Percentiles rank a stretch among this genome's conserved stretches.
Evolutionary conservation across 495 filamentous ascomycete genomes (phyloP).

Genomic region (Aspergillus avenaceus): DNA sequence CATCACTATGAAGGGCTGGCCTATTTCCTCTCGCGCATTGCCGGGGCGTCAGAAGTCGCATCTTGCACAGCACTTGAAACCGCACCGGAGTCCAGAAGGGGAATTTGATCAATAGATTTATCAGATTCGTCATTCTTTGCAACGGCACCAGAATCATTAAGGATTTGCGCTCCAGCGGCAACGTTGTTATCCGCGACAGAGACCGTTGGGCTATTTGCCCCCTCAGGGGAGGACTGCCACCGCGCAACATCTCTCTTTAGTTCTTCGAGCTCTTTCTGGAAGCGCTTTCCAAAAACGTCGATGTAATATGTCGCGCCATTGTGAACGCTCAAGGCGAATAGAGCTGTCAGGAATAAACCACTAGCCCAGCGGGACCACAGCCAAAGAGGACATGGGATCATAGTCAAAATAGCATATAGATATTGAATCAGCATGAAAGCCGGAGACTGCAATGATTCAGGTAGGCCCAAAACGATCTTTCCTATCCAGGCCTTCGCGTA

Average conservation of each 20-base stretch:
- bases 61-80: constrained; percentile 25
- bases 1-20: not conserved
- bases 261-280: constrained; percentile 92
- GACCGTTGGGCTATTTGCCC: constrained; percentile 26
- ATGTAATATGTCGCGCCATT: constrained; percentile 98
- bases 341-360: constrained; percentile 64
- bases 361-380: constrained; percentile 86
- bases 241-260: constrained; percentile 85
- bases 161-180: constrained; percentile 10
- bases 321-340: constrained; percentile 89
- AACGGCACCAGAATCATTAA: constrained; percentile 3
- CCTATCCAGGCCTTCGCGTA: constrained; percentile 88
- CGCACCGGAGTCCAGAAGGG: constrained; percentile 32
- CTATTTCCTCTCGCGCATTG: constrained; percentile 21
- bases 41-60: constrained; percentile 4
- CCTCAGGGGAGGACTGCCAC: constrained; percentile 64
- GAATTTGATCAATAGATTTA: constrained; percentile 39
- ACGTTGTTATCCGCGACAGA: constrained; percentile 18
- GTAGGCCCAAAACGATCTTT: constrained; percentile 73
- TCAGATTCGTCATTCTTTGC: constrained; percentile 14
- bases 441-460: constrained; percentile 70
- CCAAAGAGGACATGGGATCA: constrained; percentile 92
- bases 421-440: constrained; percentile 98
- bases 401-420: constrained; percentile 80
- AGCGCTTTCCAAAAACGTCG: constrained; percentile 92